Conservation (phyloP, 202 grass and related monocot species). For the Setaria viridis region DNA sequence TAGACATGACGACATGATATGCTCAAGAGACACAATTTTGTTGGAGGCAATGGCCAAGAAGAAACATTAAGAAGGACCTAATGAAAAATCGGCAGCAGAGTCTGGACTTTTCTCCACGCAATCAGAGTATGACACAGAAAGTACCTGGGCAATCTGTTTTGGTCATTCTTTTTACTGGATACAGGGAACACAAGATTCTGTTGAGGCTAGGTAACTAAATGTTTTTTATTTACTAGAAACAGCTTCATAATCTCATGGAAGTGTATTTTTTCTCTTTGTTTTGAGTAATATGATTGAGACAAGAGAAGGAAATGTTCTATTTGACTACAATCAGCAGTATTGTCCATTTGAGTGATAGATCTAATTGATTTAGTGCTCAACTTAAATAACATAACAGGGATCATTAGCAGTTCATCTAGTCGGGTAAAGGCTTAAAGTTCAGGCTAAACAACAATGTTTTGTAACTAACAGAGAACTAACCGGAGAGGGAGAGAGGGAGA, state of each 20-base stretch:
- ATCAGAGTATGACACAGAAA: neutral
- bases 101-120: neutral
- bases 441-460: too few relatives aligned
- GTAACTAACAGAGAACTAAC: too few relatives aligned
- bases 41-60: too few relatives aligned
- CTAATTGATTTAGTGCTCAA: too few relatives aligned
- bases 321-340: neutral
- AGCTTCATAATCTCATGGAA: neutral
- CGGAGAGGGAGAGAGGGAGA: too few relatives aligned
- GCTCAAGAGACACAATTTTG: neutral
- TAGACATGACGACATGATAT: constrained; percentile 18
- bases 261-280: neutral
- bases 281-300: neutral
- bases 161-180: neutral
- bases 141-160: neutral
- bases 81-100: neutral
- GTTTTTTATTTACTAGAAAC: neutral
- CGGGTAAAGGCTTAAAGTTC: too few relatives aligned
- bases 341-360: neutral
- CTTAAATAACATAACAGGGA: too few relatives aligned
- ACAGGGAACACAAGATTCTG: too few relatives aligned
- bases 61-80: neutral
- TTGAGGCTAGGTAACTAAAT: neutral
- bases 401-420: too few relatives aligned
- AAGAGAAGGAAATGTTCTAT: neutral